phyloP scores from a whole-genome alignment of 1,284 basidiomycete genomes.

The Ceraceosorus guamensis region DNA sequence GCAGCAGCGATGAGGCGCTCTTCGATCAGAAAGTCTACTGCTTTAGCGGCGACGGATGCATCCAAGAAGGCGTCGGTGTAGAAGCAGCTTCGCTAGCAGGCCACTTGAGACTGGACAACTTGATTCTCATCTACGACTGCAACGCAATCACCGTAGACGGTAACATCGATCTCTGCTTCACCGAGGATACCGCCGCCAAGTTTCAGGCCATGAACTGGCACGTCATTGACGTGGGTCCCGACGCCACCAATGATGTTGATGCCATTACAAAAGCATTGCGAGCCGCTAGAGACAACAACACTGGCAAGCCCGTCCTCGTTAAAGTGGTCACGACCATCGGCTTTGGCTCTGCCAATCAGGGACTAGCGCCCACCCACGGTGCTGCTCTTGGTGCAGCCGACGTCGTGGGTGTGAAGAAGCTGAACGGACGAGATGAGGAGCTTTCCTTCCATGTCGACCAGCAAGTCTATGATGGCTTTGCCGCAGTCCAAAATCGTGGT shows the following conservation, averaged over 20 bases:
- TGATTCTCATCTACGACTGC: conserved; percentile 49
- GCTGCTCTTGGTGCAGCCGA: conserved; percentile 45
- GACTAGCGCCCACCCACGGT: conserved; percentile 42
- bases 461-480: conserved; percentile 34
- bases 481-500: too few species aligned
- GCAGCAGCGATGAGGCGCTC: too few species aligned
- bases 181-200: conserved; percentile 49
- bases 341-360: conserved; percentile 36
- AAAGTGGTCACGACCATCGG: conserved; percentile 49
- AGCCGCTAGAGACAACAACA: conserved; percentile 30
- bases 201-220: conserved; percentile 45
- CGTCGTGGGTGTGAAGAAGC: conserved; percentile 42
- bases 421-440: conserved; percentile 44
- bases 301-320: conserved; percentile 46
- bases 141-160: conserved; percentile 50
- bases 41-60: conserved; percentile 50
- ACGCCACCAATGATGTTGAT: conserved; percentile 29
- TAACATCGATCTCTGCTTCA: conserved; percentile 47
- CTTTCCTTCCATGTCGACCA: too few species aligned
- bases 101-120: conserved; percentile 48
- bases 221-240: conserved; percentile 45
- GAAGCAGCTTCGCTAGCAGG: conserved; percentile 49
- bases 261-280: conserved; percentile 43
- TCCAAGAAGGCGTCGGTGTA: conserved; percentile 50
- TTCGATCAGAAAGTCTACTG: conserved; percentile 46